Conservation (phyloP, 805 yeast species). For the Metschnikowia corniflorae region DNA sequence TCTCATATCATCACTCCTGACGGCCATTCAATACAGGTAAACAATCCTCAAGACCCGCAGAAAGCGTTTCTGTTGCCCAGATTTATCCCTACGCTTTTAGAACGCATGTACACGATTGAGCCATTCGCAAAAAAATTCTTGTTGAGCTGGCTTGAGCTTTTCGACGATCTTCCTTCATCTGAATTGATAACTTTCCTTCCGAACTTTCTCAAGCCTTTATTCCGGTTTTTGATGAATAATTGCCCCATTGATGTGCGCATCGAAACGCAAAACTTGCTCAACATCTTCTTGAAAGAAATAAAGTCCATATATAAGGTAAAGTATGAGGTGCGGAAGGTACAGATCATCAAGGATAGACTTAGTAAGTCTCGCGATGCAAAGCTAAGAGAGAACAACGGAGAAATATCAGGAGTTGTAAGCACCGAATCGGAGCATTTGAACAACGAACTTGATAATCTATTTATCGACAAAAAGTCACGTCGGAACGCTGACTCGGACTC, state of each 20-base stretch:
- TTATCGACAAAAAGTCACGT: not conserved
- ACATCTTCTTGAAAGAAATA: slow-evolving; percentile 74
- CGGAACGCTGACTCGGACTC: slow-evolving; percentile 16
- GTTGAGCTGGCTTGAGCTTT: slow-evolving; percentile 89
- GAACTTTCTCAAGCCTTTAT: slow-evolving; percentile 78
- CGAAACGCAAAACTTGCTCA: slow-evolving; percentile 76
- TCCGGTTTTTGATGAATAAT: slow-evolving; percentile 71
- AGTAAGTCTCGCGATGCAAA: too few relatives aligned
- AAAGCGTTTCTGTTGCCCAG: slow-evolving; percentile 79
- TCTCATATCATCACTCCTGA: slow-evolving; percentile 49
- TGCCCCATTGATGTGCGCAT: slow-evolving; percentile 83
- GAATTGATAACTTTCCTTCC: slow-evolving; percentile 87
- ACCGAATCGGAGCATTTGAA: not conserved
- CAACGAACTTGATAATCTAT: not conserved
- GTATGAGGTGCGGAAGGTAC: slow-evolving; percentile 39
- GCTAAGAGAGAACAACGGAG: not conserved
- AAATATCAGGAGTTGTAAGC: not conserved
- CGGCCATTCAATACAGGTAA: slow-evolving; percentile 59
- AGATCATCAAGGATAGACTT: slow-evolving; percentile 18
- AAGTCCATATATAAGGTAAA: slow-evolving; percentile 71
- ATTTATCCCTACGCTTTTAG: slow-evolving; percentile 88
- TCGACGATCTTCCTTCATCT: slow-evolving; percentile 88
- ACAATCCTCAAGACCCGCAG: slow-evolving; percentile 55
- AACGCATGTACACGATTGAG: slow-evolving; percentile 86
- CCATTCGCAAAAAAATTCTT: slow-evolving; percentile 90